Percentiles rank a stretch among this genome's conserved stretches.
Conservation (phyloP, 177 flowering plant genomes). For the Vitis hybrid region DNA sequence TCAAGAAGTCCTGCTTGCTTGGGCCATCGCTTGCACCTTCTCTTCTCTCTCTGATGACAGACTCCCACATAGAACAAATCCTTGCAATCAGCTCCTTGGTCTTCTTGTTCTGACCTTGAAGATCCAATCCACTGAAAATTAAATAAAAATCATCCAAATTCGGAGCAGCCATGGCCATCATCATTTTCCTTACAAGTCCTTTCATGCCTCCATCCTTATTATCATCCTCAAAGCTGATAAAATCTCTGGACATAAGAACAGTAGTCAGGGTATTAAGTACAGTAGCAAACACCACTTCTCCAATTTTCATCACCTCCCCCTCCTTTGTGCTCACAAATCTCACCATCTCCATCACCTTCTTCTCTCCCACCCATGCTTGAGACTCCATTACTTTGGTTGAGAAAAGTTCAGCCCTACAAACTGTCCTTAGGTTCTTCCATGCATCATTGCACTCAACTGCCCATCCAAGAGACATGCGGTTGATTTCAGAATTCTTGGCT, state of each 20-base stretch:
- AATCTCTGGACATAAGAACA: slow-evolving; percentile 26
- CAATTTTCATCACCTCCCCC: slow-evolving; percentile 29
- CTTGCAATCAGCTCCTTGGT: neutral
- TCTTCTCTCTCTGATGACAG: slow-evolving; percentile 32
- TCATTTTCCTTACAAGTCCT: slow-evolving; percentile 6
- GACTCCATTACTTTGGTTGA: slow-evolving; percentile 25
- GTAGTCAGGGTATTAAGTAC: slow-evolving; percentile 27
- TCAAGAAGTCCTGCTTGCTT: slow-evolving; percentile 27
- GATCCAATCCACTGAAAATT: slow-evolving; percentile 20
- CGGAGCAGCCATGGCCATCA: slow-evolving; percentile 18
- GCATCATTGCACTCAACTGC: slow-evolving; percentile 17
- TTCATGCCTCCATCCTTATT: slow-evolving; percentile 14
- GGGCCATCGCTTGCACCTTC: neutral
- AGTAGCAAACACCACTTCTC: slow-evolving; percentile 26
- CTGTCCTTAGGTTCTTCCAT: slow-evolving; percentile 34
- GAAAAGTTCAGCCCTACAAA: slow-evolving; percentile 36
- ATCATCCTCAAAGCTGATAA: slow-evolving; percentile 16
- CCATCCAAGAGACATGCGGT: slow-evolving; percentile 21
- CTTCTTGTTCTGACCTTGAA: slow-evolving; percentile 25
- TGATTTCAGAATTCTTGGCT: neutral
- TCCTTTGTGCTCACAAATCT: slow-evolving; percentile 16
- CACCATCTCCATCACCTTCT: slow-evolving; percentile 33
- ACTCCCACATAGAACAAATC: slow-evolving; percentile 17
- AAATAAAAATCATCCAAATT: slow-evolving; percentile 41
- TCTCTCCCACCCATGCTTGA: slow-evolving; percentile 24